phyloP scores from a whole-genome alignment of 2,329 filamentous ascomycete species.

The Torrubiellomyces zombiae region DNA sequence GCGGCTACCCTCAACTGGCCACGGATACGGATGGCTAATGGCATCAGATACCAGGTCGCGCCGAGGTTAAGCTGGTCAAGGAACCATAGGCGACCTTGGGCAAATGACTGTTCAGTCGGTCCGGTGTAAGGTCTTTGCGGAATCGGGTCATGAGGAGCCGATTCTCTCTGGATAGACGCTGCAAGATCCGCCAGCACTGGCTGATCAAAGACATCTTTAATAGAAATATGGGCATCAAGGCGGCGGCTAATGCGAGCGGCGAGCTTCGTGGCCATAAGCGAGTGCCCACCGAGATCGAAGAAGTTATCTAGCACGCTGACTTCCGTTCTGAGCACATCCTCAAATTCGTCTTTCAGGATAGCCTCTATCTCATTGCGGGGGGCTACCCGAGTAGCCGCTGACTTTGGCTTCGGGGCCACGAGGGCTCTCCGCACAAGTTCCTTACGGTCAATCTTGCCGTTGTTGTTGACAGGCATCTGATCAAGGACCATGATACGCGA shows the following conservation, averaged over 20 bases:
- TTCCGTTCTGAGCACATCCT: conserved; percentile 3
- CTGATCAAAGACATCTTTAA: conserved; percentile 6
- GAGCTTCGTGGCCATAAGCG: conserved; percentile 4
- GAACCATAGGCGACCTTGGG: conserved; percentile 4
- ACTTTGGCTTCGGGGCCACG: too few species aligned
- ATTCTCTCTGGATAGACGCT: too few species aligned
- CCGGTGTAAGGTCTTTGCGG: too few species aligned
- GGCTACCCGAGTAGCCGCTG: too few species aligned
- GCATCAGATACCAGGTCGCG: conserved; percentile 4
- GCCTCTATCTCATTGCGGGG: conserved; percentile 2
- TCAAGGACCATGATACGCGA: too few species aligned
- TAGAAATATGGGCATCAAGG: conserved; percentile 1
- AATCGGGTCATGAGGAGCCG: too few species aligned
- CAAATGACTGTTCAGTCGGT: conserved; percentile 4
- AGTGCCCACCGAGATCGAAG: conserved; percentile 7
- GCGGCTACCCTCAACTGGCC: conserved; percentile 1
- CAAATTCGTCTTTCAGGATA: conserved; percentile 4
- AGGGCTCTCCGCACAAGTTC: too few species aligned
- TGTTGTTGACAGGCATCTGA: too few species aligned
- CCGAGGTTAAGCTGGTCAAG: conserved; percentile 4
- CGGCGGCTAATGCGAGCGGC: conserved; percentile 2
- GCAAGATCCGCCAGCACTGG: conserved; percentile 4
- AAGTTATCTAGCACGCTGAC: conserved; percentile 5
- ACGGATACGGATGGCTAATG: conserved; percentile 2
- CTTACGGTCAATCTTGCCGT: too few species aligned